These are phyloP conservation scores for Cucurbita pepo DNA, from an alignment of 306 rosid genomes.

Conservation along the genomic window DNA sequence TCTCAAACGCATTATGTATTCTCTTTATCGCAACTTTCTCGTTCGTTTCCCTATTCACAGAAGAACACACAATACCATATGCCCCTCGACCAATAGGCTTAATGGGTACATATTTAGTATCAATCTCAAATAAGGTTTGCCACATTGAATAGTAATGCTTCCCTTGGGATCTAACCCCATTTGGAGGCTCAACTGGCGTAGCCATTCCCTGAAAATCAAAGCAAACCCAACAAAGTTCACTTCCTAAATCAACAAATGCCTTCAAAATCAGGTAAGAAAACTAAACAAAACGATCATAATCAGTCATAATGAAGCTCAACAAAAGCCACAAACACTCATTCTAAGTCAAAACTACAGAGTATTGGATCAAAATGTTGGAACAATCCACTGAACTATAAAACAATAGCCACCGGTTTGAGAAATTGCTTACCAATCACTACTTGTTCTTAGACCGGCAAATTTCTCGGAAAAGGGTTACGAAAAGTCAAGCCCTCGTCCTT, in stretches of 20 bases:
- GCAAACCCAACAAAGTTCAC: background rate
- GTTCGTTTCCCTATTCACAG: conserved; percentile 58
- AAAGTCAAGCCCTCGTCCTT: background rate
- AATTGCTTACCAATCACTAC: background rate
- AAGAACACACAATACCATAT: conserved; percentile 81
- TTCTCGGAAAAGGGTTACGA: background rate
- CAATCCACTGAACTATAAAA: background rate
- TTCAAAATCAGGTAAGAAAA: background rate
- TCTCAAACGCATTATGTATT: conserved; percentile 72
- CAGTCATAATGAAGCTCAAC: background rate
- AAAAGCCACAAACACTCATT: background rate
- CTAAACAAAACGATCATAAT: background rate
- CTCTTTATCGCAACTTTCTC: conserved; percentile 86
- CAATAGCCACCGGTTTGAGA: background rate
- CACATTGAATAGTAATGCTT: conserved; percentile 89
- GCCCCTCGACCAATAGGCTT: conserved; percentile 94
- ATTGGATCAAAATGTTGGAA: too few relatives aligned
- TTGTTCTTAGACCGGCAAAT: background rate
- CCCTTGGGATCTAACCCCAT: conserved; percentile 51
- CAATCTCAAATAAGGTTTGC: conserved; percentile 84
- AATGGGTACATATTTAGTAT: conserved; percentile 73
- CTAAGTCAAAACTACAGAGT: background rate
- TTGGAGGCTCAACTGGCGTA: conserved; percentile 87
- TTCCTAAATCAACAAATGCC: background rate
- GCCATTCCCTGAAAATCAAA: conserved; percentile 37